phyloP scores from a whole-genome alignment of 495 filamentous ascomycete species.

The Trypethelium eluteriae region DNA sequence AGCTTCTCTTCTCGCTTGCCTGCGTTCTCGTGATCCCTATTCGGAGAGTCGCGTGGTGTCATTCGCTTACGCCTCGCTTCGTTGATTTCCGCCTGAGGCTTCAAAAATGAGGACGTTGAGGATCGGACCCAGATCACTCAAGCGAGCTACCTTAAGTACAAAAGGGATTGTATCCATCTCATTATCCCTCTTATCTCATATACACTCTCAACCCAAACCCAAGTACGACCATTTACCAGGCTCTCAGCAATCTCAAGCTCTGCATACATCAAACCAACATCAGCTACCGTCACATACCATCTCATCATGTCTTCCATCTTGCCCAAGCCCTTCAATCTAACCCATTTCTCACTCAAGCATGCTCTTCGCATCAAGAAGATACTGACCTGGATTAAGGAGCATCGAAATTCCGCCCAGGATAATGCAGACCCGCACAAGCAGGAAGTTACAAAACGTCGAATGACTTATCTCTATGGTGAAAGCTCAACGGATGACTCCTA shows the following conservation, averaged over 20 bases:
- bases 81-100: not conserved
- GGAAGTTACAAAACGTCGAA: not conserved
- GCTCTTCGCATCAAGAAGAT: not conserved
- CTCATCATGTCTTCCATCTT: not conserved
- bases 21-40: not conserved
- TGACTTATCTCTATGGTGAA: not conserved
- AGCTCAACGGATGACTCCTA: not conserved
- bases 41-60: not conserved
- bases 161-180: not conserved
- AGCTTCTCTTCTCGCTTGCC: not conserved
- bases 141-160: not conserved
- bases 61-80: slow-evolving; percentile 1
- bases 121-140: not conserved
- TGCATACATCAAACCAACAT: not conserved
- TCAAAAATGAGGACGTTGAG: not conserved
- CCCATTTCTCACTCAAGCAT: not conserved
- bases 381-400: not conserved
- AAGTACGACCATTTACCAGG: not conserved
- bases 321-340: not conserved
- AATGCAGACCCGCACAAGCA: not conserved
- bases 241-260: not conserved
- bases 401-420: not conserved
- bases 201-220: not conserved
- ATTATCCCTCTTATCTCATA: not conserved
- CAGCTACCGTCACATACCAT: slow-evolving; percentile 1